Conservation (phyloP, 208 protist genomes). For the Acanthamoeba triangularis region DNA sequence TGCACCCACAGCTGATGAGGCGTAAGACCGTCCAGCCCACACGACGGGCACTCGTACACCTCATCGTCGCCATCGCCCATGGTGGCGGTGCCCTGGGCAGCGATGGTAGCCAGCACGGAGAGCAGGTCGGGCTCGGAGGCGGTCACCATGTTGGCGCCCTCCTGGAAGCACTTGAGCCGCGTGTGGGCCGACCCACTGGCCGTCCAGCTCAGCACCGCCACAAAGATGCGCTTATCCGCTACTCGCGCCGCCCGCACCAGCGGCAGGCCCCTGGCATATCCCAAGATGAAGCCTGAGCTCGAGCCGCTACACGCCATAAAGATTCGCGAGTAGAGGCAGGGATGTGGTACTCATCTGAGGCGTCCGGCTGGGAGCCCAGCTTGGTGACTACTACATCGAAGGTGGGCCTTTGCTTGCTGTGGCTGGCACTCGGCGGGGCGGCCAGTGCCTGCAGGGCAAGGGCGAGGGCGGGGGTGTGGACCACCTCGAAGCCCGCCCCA, state of each 20-base stretch:
- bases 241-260: neutral
- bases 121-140: constrained; percentile 9
- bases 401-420: neutral
- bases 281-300: neutral
- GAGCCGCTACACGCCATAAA: neutral
- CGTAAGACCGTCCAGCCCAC: constrained; percentile 6
- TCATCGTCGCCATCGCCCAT: neutral
- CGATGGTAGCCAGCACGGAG: constrained; percentile 40
- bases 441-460: neutral
- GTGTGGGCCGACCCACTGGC: neutral
- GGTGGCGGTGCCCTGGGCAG: neutral
- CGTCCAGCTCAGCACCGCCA: constrained; percentile 54
- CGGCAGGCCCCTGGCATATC: constrained; percentile 48
- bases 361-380: neutral
- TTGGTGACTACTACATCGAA: constrained; percentile 51
- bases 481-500: constrained; percentile 20
- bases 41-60: constrained; percentile 19
- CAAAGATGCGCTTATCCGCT: constrained; percentile 31
- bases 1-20: constrained; percentile 4
- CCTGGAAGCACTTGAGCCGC: constrained; percentile 31
- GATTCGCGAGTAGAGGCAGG: neutral
- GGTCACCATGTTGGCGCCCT: constrained; percentile 67
- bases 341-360: neutral
- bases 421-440: neutral
- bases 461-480: neutral